phyloP scores from a whole-genome alignment of 257 asterid species.

The Euphrasia confusa region DNA sequence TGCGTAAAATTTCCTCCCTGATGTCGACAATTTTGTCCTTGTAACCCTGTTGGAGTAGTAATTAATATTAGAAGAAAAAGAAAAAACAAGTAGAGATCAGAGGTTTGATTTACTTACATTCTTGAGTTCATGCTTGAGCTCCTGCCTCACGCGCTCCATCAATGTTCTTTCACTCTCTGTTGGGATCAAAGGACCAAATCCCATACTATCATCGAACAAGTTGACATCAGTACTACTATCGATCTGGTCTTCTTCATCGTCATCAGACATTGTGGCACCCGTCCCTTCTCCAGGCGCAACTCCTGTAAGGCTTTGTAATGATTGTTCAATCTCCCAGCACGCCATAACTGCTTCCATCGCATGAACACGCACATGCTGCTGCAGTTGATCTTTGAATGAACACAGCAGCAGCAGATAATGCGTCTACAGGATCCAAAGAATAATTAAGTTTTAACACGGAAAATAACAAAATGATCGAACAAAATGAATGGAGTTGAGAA shows the following conservation, averaged over 20 bases:
- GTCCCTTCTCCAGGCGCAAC: constrained; percentile 95
- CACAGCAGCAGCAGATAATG: constrained; percentile 89
- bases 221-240: constrained; percentile 61
- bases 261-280: constrained; percentile 99
- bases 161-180: constrained; percentile 89
- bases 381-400: constrained; percentile 94
- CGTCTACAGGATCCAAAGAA: constrained; percentile 39
- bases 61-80: not conserved
- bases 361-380: constrained; percentile 96
- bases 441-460: no score
- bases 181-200: constrained; percentile 79
- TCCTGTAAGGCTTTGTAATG: constrained; percentile 97
- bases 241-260: constrained; percentile 83
- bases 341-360: constrained; percentile 99
- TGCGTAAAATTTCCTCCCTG: constrained; percentile 39
- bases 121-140: constrained; percentile 55
- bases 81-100: not conserved
- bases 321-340: constrained; percentile 99
- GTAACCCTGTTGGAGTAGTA: constrained; percentile 50
- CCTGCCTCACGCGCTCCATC: constrained; percentile 97
- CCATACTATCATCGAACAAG: constrained; percentile 90
- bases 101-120: not conserved
- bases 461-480: not conserved
- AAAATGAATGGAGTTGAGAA: not conserved
- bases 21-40: constrained; percentile 71